Evolutionary conservation across 805 yeast genomes (phyloP).

Genomic region (Saccharomycopsis fibuligera): DNA sequence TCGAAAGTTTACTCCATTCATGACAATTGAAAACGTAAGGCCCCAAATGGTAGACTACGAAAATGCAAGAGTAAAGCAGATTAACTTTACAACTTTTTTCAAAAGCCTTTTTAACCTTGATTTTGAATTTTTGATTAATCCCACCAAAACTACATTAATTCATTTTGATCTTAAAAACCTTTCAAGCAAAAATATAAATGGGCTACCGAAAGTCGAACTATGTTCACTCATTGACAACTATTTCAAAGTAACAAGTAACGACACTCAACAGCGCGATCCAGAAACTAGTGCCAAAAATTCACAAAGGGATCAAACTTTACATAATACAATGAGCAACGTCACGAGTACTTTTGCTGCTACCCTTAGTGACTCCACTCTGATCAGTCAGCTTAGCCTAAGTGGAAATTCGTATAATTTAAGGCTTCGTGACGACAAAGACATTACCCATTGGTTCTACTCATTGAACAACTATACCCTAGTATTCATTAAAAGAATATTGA

Average conservation of each 20-base stretch:
- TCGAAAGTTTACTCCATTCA: constrained; percentile 9
- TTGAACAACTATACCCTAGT: constrained; percentile 6
- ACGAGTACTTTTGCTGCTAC: not conserved
- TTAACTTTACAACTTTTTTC: not conserved
- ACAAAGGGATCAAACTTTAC: no score
- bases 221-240: no score
- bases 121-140: constrained; percentile 4
- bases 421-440: not conserved
- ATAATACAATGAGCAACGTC: no score
- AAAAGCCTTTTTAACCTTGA: not conserved
- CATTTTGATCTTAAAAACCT: not conserved
- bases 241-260: no score
- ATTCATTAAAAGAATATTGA: constrained; percentile 3
- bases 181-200: not conserved
- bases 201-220: no score
- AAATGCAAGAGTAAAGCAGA: not conserved
- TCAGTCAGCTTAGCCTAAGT: constrained; percentile 1
- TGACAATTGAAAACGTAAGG: not conserved
- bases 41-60: not conserved
- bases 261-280: no score
- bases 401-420: not conserved
- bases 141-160: not conserved
- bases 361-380: not conserved
- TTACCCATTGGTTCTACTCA: constrained; percentile 3
- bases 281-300: no score